Conservation (phyloP, 345 rosid species). For the Corymbia maculata region DNA sequence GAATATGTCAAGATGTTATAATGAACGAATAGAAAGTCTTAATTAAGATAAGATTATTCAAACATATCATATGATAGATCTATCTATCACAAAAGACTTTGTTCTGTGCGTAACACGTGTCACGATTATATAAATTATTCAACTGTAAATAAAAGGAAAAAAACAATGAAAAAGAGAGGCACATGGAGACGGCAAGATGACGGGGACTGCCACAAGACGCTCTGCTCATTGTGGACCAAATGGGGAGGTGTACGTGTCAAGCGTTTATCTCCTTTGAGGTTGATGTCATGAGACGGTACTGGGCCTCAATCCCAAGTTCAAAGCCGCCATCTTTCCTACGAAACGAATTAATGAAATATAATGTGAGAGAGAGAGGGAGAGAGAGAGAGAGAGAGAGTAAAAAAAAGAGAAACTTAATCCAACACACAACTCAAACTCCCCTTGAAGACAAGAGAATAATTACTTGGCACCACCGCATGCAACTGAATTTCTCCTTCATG, state of each 20-base stretch:
- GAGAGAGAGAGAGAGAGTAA: background rate
- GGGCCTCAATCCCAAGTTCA: background rate
- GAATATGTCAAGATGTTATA: background rate
- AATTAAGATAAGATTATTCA: background rate
- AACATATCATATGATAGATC: accelerated
- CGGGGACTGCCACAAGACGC: background rate
- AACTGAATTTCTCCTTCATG: constrained; percentile 2
- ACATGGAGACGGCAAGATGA: background rate
- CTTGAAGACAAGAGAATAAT: background rate
- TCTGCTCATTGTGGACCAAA: background rate
- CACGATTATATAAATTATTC: background rate
- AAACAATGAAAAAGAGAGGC: background rate
- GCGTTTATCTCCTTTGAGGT: background rate
- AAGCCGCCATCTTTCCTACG: constrained; percentile 38
- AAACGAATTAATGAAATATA: background rate
- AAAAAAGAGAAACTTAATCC: background rate
- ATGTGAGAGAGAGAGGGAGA: background rate
- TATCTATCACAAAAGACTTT: background rate
- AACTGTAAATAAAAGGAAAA: background rate
- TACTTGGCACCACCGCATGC: background rate
- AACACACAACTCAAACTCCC: background rate
- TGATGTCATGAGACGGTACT: constrained; percentile 9
- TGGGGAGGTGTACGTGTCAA: constrained; percentile 20
- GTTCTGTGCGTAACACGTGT: background rate
- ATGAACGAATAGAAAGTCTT: background rate